Evolutionary conservation across 805 yeast genomes (phyloP).

Genomic region (Candida taoyuanica): DNA sequence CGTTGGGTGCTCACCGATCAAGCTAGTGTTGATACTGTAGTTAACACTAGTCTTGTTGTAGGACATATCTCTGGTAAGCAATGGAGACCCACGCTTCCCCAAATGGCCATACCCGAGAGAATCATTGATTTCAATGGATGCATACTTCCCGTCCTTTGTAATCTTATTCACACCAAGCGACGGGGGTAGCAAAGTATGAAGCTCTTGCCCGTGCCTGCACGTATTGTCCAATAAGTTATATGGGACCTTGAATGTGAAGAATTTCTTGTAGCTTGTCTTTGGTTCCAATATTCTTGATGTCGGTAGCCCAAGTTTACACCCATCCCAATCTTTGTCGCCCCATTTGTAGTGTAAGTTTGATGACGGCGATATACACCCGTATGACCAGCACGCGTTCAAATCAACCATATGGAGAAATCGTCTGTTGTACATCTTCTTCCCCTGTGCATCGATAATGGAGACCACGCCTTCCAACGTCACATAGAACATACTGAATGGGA

Average conservation of each 20-base stretch:
- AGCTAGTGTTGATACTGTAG: constrained; percentile 52
- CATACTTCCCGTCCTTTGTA: constrained; percentile 29
- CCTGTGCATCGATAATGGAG: constrained; percentile 29
- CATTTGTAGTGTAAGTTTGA: constrained; percentile 43
- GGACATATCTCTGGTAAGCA: constrained; percentile 46
- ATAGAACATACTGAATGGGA: constrained; percentile 59
- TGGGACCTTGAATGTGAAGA: constrained; percentile 56
- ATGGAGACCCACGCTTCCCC: constrained; percentile 48
- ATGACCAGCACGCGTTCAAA: constrained; percentile 49
- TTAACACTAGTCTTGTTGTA: constrained; percentile 43
- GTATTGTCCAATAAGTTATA: constrained; percentile 46
- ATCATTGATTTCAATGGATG: constrained; percentile 29
- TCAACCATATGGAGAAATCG: constrained; percentile 58
- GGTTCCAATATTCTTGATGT: constrained; percentile 46
- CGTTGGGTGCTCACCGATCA: constrained; percentile 41
- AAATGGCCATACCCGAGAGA: constrained; percentile 46
- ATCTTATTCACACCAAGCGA: constrained; percentile 35
- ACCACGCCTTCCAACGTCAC: constrained; percentile 44
- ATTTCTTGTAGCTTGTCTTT: constrained; percentile 47
- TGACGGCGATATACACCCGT: constrained; percentile 46
- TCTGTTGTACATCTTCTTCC: constrained; percentile 36
- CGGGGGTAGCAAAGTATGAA: constrained; percentile 38
- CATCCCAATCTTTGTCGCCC: constrained; percentile 41
- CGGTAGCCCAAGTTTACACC: constrained; percentile 45
- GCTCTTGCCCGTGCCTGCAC: constrained; percentile 42